These are phyloP conservation scores for Xylaria polymorpha DNA, from an alignment of 2,329 filamentous ascomycete species.

Conservation along the genomic window DNA sequence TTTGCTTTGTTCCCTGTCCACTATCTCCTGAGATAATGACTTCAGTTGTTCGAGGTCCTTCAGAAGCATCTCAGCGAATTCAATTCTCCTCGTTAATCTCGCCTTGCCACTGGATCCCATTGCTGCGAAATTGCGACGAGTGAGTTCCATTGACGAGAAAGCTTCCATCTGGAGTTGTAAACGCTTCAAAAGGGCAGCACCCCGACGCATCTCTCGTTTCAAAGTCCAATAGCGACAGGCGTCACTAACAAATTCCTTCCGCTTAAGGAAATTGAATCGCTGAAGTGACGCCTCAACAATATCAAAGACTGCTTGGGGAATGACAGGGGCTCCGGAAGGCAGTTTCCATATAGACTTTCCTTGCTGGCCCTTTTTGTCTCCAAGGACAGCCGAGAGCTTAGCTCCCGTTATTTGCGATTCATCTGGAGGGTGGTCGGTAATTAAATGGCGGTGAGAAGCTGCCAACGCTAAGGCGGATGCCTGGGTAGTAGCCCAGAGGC, in stretches of 20 bases:
- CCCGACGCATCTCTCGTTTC: slow-evolving; percentile 91
- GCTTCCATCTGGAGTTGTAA: slow-evolving; percentile 95
- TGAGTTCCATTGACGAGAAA: slow-evolving; percentile 97
- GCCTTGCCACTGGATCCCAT: slow-evolving; percentile 89
- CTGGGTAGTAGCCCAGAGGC: slow-evolving; percentile 92
- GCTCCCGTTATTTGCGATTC: slow-evolving; percentile 86
- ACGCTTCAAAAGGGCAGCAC: slow-evolving; percentile 90
- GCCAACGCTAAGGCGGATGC: slow-evolving; percentile 83
- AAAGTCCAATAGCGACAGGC: slow-evolving; percentile 98
- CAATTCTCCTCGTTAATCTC: slow-evolving; percentile 82
- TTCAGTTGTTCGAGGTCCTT: slow-evolving; percentile 82
- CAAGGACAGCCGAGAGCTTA: slow-evolving; percentile 79
- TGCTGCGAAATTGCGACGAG: slow-evolving; percentile 91
- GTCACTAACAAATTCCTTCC: slow-evolving; percentile 92
- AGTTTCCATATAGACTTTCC: slow-evolving; percentile 86
- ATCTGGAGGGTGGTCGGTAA: slow-evolving; percentile 78
- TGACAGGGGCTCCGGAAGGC: slow-evolving; percentile 92
- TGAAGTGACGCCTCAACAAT: slow-evolving; percentile 85
- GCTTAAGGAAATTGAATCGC: slow-evolving; percentile 82
- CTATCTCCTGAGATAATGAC: slow-evolving; percentile 74
- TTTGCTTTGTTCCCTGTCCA: slow-evolving; percentile 81
- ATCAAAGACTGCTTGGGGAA: slow-evolving; percentile 88
- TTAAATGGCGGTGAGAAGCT: slow-evolving; percentile 73
- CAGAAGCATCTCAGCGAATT: slow-evolving; percentile 83
- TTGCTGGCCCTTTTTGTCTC: slow-evolving; percentile 77